phyloP scores from a whole-genome alignment of 2,329 filamentous ascomycete species.

The Apiospora arundinis region DNA sequence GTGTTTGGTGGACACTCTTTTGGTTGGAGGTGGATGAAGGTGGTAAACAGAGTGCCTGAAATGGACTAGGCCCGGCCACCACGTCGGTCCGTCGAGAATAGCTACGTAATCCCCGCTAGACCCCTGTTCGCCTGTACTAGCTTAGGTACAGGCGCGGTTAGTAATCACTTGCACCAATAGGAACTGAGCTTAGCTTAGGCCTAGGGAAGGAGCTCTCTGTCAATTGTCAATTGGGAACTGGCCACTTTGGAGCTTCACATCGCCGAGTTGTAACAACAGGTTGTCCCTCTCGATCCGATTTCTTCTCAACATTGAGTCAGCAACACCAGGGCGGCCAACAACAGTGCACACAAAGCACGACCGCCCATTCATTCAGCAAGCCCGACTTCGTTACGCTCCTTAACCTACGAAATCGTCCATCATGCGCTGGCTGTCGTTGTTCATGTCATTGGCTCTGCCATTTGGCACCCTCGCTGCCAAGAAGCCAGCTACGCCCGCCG shows the following conservation, averaged over 20 bases:
- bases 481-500: conserved; percentile 58
- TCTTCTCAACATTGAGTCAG: background rate
- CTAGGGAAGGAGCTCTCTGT: conserved; percentile 6
- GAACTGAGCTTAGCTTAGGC: background rate
- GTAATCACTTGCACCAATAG: conserved; percentile 4
- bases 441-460: conserved; percentile 68
- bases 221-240: conserved; percentile 13
- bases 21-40: background rate
- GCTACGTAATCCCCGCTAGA: conserved; percentile 1
- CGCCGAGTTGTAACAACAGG: conserved; percentile 15
- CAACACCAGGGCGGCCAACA: conserved; percentile 7
- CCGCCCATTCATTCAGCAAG: conserved; percentile 9
- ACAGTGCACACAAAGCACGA: conserved; percentile 19
- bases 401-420: conserved; percentile 42
- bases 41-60: conserved; percentile 18
- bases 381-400: conserved; percentile 25
- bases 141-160: background rate
- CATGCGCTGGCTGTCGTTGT: conserved; percentile 72
- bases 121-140: background rate
- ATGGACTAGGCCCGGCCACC: background rate
- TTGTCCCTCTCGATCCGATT: conserved; percentile 16
- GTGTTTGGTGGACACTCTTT: conserved; percentile 16
- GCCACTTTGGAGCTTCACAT: conserved; percentile 20
- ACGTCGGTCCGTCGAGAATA: conserved; percentile 17
- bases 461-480: conserved; percentile 67